Evolutionary conservation across 805 yeast species (phyloP).

Genomic region (Torulaspora quercuum): DNA sequence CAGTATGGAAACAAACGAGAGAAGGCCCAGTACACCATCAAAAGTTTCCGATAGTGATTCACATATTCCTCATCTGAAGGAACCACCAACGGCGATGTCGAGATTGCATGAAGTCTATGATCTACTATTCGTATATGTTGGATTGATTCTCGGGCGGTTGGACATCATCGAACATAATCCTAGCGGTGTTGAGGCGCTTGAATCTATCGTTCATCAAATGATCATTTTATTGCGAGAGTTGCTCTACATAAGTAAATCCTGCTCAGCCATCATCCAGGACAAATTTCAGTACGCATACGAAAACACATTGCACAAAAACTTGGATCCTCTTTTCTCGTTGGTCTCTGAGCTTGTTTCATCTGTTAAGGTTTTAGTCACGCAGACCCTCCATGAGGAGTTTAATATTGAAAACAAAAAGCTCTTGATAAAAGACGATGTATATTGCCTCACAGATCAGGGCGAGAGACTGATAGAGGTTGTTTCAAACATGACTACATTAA

Average conservation of each 20-base stretch:
- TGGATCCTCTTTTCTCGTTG: conserved; percentile 56
- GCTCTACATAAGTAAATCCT: conserved; percentile 53
- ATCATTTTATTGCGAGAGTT: conserved; percentile 62
- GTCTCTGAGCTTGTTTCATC: conserved; percentile 64
- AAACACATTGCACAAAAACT: conserved; percentile 38
- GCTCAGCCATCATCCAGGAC: conserved; percentile 37
- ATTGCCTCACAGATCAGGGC: conserved; percentile 64
- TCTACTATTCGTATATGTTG: conserved; percentile 56
- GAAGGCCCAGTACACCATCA: not conserved
- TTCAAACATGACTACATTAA: conserved; percentile 56
- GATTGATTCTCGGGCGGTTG: conserved; percentile 67
- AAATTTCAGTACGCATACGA: conserved; percentile 32
- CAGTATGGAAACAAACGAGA: not conserved
- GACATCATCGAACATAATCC: conserved; percentile 74
- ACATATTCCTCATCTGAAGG: conserved; percentile 43
- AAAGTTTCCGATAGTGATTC: conserved; percentile 1
- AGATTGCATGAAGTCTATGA: conserved; percentile 64
- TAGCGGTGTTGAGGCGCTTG: conserved; percentile 64
- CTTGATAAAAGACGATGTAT: conserved; percentile 35
- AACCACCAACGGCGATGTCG: conserved; percentile 59
- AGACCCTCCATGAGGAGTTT: conserved; percentile 45
- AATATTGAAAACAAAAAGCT: conserved; percentile 21
- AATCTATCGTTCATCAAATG: conserved; percentile 64
- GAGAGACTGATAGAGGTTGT: conserved; percentile 58
- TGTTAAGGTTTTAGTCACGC: conserved; percentile 59